Evolutionary conservation across 768 basidiomycete genomes (phyloP), one percentile per base, ranked within the genome.

Genomic region (Panaeolus cyanescens): DNA sequence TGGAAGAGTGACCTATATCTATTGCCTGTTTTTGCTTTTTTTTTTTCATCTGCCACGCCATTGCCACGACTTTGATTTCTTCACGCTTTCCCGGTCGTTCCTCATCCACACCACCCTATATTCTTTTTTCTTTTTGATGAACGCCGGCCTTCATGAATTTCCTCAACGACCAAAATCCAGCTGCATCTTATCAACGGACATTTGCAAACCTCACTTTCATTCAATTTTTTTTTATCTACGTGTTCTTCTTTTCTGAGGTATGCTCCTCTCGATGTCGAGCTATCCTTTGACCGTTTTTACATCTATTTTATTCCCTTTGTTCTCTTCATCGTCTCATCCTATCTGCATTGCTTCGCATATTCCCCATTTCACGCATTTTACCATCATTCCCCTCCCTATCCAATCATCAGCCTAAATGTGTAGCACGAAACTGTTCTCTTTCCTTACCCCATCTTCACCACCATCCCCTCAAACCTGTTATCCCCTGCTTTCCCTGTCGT

Each of bases 31-130:
- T 25, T 63, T 59, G 36, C 36, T 60, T 62, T 61, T 57, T 67
- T 61, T 62, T 62, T 61, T 59, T 68, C 60, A 42, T 55, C 60
- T 67, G 64, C 65, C 64, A 69, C 62, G 67, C 66, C 65, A 63
- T 61, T 61, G 62, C 64, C 59, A 67, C 66, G 65, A 72, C 63
- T 58, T 57, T 63, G 60, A 58, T 60, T 63, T 62, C 62, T 50
- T 56, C 60, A 40, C 60, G 57, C 50, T 62, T 42, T 55, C 39
- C 54, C 55, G 59, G 63, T 56, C 50, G 53, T 64, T 42, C 37
- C 54, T 62, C 64, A 45, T 65, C 65, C 56, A 60, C 22, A 42
- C 19, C 56, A 60, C 63, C 62, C 28, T 56, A 58, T n/a, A n/a
- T n/a, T n/a, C n/a, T 42, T 55, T 54, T 62, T 55, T 32, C 34